Conservation (phyloP, 805 yeast genomes). For the Candida ficus region DNA sequence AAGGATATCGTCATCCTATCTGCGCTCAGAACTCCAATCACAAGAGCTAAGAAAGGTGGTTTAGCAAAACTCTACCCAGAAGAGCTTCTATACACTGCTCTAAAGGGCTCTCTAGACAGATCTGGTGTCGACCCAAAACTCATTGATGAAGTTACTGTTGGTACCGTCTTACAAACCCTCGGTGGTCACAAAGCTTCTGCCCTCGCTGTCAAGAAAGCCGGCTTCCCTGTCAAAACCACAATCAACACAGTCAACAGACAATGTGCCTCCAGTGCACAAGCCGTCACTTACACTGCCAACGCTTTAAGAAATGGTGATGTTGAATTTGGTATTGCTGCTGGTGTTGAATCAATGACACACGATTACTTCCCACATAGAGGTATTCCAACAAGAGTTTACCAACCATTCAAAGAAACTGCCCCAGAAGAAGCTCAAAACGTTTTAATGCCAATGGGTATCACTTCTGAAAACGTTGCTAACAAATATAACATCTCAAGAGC, state of each 20-base stretch:
- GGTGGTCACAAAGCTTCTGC: constrained; percentile 92
- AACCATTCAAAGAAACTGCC: constrained; percentile 27
- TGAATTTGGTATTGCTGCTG: constrained; percentile 81
- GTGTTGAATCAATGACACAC: constrained; percentile 85
- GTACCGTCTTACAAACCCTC: constrained; percentile 82
- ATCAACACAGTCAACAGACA: constrained; percentile 82
- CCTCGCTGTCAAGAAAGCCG: constrained; percentile 83
- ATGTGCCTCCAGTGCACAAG: constrained; percentile 88
- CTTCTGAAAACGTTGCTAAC: constrained; percentile 80
- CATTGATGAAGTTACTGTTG: constrained; percentile 78
- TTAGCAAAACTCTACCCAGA: constrained; percentile 78
- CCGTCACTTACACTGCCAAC: constrained; percentile 78
- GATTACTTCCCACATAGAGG: constrained; percentile 73
- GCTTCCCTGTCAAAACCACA: constrained; percentile 71
- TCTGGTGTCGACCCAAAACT: constrained; percentile 43
- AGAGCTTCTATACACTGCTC: constrained; percentile 59
- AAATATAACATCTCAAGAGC: constrained; percentile 56
- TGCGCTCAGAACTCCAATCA: constrained; percentile 82
- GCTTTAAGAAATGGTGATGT: constrained; percentile 79
- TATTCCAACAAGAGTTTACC: constrained; percentile 41
- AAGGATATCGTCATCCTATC: constrained; percentile 76
- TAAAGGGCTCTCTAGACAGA: constrained; percentile 53
- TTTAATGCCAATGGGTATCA: constrained; percentile 88
- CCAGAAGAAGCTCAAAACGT: constrained; percentile 55
- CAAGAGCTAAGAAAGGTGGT: constrained; percentile 77